Conservation (phyloP, 2,329 filamentous ascomycete genomes). For the Cadophora luteo-olivacea region DNA sequence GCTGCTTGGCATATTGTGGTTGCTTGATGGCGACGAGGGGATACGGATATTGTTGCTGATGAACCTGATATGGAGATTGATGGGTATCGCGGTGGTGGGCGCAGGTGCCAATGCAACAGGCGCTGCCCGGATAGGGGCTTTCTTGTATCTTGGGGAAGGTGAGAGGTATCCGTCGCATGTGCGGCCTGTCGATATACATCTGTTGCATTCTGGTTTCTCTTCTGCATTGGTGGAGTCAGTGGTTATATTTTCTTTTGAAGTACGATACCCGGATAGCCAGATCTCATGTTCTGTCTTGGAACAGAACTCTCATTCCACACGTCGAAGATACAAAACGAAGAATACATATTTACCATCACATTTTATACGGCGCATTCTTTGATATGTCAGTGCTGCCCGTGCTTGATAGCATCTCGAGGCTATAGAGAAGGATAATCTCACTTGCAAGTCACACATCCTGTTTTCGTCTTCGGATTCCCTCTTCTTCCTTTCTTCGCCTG, state of each 20-base stretch:
- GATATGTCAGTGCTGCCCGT: neutral
- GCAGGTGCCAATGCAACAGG: neutral
- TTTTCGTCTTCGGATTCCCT: neutral
- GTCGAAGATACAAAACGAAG: neutral
- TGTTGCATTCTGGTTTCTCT: neutral
- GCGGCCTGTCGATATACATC: constrained; percentile 3
- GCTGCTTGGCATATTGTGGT: neutral
- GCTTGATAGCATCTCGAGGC: neutral
- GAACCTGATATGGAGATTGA: neutral
- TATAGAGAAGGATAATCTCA: neutral
- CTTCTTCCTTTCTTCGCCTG: constrained; percentile 1
- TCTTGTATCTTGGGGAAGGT: neutral
- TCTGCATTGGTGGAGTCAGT: neutral
- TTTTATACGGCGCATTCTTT: constrained; percentile 7
- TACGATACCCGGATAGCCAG: neutral
- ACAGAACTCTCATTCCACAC: neutral
- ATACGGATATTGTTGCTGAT: neutral
- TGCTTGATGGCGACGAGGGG: neutral
- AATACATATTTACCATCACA: constrained; percentile 13
- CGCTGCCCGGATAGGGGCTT: neutral
- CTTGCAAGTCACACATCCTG: neutral
- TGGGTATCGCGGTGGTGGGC: neutral
- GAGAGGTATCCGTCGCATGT: neutral
- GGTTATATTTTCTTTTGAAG: neutral
- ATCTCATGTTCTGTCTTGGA: neutral